Evolutionary conservation across 2,329 filamentous ascomycete species (phyloP).

Genomic region (Aureobasidium sp.): DNA sequence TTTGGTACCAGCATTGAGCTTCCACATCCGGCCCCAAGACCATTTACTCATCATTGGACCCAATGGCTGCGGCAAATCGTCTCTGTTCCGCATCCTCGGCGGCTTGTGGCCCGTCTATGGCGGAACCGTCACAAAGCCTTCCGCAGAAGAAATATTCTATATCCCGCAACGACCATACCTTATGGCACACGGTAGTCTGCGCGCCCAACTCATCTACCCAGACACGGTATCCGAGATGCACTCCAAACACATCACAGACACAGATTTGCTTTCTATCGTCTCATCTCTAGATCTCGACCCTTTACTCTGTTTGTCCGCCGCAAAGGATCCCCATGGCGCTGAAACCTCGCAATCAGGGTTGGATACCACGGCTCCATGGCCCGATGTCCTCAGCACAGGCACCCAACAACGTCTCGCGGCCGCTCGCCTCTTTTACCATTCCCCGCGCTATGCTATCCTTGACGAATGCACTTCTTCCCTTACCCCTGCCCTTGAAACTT

Average conservation of each 20-base stretch:
- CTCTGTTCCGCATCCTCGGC: conserved; percentile 89
- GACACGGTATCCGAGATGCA: conserved; percentile 85
- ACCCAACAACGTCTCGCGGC: conserved; percentile 95
- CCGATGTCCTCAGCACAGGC: conserved; percentile 84
- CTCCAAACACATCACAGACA: conserved; percentile 72
- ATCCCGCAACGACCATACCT: conserved; percentile 95
- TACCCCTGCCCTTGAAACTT: conserved; percentile 87
- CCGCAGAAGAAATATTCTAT: conserved; percentile 93
- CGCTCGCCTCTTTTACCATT: conserved; percentile 91
- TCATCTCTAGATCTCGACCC: conserved; percentile 74
- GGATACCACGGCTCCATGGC: conserved; percentile 90
- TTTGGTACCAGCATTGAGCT: conserved; percentile 76
- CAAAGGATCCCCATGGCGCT: background rate
- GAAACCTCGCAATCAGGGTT: conserved; percentile 48
- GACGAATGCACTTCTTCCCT: conserved; percentile 95
- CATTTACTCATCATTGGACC: conserved; percentile 93
- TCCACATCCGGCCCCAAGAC: conserved; percentile 76
- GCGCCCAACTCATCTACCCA: conserved; percentile 95
- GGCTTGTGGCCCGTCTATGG: conserved; percentile 98
- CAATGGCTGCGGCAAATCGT: conserved; percentile 95
- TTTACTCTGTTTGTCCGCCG: conserved; percentile 47
- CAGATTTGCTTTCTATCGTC: conserved; percentile 70
- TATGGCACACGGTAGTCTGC: conserved; percentile 80
- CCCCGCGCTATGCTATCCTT: conserved; percentile 86
- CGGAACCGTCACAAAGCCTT: conserved; percentile 83